phyloP scores from a whole-genome alignment of 805 yeast genomes.

The Ogataea trehalophila region DNA sequence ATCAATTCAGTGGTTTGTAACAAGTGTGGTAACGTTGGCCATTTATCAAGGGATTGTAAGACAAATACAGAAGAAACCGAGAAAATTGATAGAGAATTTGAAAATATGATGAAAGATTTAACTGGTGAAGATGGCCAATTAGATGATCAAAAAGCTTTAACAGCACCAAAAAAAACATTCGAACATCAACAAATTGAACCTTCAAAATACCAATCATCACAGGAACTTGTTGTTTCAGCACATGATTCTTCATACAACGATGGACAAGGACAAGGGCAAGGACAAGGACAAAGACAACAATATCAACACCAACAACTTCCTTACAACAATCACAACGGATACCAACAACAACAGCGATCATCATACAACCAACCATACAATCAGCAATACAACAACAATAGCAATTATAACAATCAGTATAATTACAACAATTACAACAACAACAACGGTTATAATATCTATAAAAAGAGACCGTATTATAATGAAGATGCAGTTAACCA shows the following conservation, averaged over 20 bases:
- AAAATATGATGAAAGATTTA: slow-evolving; percentile 46
- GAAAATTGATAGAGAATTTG: slow-evolving; percentile 43
- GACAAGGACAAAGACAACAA: neutral
- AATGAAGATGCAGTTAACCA: neutral
- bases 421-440: neutral
- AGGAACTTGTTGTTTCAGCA: neutral
- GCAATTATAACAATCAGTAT: neutral
- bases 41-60: slow-evolving; percentile 83
- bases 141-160: neutral
- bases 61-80: slow-evolving; percentile 24
- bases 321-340: neutral
- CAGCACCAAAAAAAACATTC: neutral
- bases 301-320: neutral
- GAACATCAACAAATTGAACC: neutral
- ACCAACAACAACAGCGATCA: neutral
- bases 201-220: neutral
- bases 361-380: neutral
- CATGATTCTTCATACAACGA: neutral
- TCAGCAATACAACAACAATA: neutral
- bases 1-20: slow-evolving; percentile 61
- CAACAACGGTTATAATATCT: neutral
- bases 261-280: neutral
- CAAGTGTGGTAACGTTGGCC: slow-evolving; percentile 79
- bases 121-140: slow-evolving; percentile 25
- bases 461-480: slow-evolving; percentile 4